Evolutionary conservation across 202 grass and related monocot genomes (phyloP).

Genomic region (Setaria italica): DNA sequence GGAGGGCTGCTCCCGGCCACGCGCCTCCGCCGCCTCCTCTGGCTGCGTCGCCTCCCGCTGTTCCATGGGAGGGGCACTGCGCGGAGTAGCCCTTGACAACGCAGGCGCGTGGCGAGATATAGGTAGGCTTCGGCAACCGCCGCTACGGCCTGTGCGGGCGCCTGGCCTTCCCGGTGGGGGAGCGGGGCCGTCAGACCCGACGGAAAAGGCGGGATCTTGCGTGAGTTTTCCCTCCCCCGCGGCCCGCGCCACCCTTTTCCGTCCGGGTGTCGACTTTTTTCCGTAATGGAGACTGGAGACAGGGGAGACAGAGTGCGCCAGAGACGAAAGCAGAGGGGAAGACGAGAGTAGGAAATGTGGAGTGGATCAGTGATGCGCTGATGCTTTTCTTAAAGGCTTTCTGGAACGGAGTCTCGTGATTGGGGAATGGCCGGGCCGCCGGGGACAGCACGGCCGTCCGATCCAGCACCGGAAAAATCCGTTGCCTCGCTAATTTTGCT

Average conservation of each 20-base stretch:
- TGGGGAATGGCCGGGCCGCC: too few relatives aligned
- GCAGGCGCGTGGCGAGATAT: conserved; percentile 39
- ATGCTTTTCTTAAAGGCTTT: not conserved
- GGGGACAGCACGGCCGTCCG: too few relatives aligned
- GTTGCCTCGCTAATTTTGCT: too few relatives aligned
- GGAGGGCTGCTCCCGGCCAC: conserved; percentile 17
- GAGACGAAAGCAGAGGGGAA: not conserved
- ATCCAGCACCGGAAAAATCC: too few relatives aligned
- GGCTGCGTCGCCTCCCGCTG: conserved; percentile 45
- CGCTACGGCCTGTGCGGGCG: conserved; percentile 27
- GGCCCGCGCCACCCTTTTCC: conserved; percentile 46
- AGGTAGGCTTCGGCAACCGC: conserved; percentile 17
- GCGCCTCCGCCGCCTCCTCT: conserved; percentile 44
- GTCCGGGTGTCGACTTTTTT: conserved; percentile 52
- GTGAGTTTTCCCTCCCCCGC: conserved; percentile 11
- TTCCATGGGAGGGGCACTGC: conserved; percentile 58
- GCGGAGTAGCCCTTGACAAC: conserved; percentile 34
- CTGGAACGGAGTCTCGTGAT: too few relatives aligned
- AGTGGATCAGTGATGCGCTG: not conserved
- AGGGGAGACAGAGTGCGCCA: not conserved
- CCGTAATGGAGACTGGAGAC: conserved; percentile 26
- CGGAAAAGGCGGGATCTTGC: conserved; percentile 49
- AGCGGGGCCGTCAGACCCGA: conserved; percentile 48
- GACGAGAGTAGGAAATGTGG: not conserved
- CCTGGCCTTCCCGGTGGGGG: not conserved